These are phyloP conservation scores for Lodderomyces orthopsilosis DNA, from an alignment of 1,139 yeast species.

Conservation along the genomic window DNA sequence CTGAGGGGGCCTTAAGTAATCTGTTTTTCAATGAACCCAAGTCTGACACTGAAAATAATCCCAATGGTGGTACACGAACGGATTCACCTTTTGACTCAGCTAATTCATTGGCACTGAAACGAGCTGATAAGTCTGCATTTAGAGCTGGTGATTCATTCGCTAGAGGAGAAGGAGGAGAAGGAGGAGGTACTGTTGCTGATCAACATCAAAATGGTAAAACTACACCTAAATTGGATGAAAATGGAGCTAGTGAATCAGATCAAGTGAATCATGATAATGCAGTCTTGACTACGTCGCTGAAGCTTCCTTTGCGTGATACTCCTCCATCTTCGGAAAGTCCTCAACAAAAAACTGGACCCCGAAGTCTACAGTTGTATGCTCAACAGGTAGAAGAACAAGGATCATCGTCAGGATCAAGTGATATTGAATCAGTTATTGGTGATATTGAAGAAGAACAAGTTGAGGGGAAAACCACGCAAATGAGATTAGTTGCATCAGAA, in stretches of 20 bases:
- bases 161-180: neutral
- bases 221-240: neutral
- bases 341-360: neutral
- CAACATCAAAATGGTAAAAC: neutral
- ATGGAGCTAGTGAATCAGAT: neutral
- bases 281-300: neutral
- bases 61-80: neutral
- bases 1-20: neutral
- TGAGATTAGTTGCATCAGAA: slow-evolving; percentile 17
- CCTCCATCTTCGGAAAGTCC: neutral
- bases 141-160: slow-evolving; percentile 4
- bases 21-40: neutral
- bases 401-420: slow-evolving; percentile 13
- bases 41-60: neutral
- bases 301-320: neutral
- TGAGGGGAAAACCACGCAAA: slow-evolving; percentile 10
- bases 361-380: slow-evolving; percentile 1
- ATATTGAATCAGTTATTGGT: slow-evolving; percentile 10
- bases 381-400: neutral
- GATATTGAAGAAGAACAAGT: slow-evolving; percentile 8
- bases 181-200: neutral
- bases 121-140: slow-evolving; percentile 3
- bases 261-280: neutral
- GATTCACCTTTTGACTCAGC: neutral
- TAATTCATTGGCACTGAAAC: neutral